These are phyloP conservation scores for Leptographium flavum DNA, from an alignment of 2,329 filamentous ascomycete species.

Conservation along the genomic window DNA sequence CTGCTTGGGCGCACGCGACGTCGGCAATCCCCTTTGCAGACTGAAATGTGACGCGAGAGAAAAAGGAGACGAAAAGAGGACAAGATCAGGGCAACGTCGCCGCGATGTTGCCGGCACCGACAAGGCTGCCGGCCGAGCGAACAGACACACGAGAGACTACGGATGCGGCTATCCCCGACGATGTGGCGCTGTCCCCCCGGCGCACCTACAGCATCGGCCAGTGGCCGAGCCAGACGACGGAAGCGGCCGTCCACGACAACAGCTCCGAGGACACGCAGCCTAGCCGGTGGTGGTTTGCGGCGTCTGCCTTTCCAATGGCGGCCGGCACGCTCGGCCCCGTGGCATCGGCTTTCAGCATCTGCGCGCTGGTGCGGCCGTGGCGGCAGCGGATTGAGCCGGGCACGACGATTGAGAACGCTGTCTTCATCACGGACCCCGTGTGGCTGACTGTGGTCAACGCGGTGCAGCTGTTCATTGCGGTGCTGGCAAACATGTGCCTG, in stretches of 20 bases:
- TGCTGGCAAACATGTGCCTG: conserved; percentile 67
- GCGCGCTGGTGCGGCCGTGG: conserved; percentile 72
- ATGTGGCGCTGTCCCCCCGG: not conserved
- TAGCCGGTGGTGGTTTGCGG: conserved; percentile 52
- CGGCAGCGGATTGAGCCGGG: conserved; percentile 39
- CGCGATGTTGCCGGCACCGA: too few relatives aligned
- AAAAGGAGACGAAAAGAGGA: too few relatives aligned
- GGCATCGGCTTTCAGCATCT: conserved; percentile 78
- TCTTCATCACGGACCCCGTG: conserved; percentile 48
- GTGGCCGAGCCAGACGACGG: not conserved
- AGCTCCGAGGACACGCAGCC: not conserved
- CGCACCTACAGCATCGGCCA: not conserved
- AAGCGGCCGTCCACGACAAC: not conserved
- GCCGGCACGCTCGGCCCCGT: conserved; percentile 76
- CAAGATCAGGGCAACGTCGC: too few relatives aligned
- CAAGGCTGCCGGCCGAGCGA: too few relatives aligned
- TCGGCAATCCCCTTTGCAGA: too few relatives aligned
- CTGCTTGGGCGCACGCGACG: too few relatives aligned
- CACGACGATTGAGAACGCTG: conserved; percentile 31
- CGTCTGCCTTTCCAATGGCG: conserved; percentile 58
- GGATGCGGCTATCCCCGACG: not conserved
- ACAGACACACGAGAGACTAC: too few relatives aligned
- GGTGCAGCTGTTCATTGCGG: conserved; percentile 58
- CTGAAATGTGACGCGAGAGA: too few relatives aligned
- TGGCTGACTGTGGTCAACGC: conserved; percentile 71